Percentiles rank a stretch among this genome's conserved stretches.
Conservation (phyloP, 164 flowering plant species). For the Buxus sempervirens region DNA sequence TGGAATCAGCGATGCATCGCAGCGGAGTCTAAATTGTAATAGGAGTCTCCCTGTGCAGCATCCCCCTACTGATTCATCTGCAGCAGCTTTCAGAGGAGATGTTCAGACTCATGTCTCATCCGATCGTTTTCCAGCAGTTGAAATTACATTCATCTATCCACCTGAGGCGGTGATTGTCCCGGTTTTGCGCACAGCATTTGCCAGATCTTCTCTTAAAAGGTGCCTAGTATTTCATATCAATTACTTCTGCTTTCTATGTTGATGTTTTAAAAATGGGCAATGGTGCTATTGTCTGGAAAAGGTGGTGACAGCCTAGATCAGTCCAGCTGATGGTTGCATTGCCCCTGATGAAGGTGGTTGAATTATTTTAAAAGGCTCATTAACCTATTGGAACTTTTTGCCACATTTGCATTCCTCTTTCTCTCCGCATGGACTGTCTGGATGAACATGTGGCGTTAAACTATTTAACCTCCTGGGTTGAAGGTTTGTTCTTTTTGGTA, state of each 20-base stretch:
- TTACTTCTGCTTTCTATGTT: not conserved
- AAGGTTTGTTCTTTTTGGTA: too few relatives aligned
- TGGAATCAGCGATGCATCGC: slow-evolving; percentile 30
- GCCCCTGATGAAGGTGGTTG: too few relatives aligned
- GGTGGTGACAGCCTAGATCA: too few relatives aligned
- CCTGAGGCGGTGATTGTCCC: slow-evolving; percentile 89
- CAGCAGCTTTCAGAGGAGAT: slow-evolving; percentile 24
- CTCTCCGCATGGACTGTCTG: too few relatives aligned
- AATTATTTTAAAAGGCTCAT: too few relatives aligned
- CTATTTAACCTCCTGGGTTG: too few relatives aligned
- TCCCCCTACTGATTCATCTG: slow-evolving; percentile 36
- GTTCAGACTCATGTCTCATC: slow-evolving; percentile 38
- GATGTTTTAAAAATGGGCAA: not conserved
- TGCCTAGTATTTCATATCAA: slow-evolving; percentile 5
- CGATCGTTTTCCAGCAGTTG: slow-evolving; percentile 37
- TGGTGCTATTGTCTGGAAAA: not conserved
- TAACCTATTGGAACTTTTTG: too few relatives aligned
- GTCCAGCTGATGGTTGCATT: too few relatives aligned
- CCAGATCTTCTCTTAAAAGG: slow-evolving; percentile 84
- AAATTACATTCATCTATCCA: slow-evolving; percentile 81
- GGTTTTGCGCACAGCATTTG: slow-evolving; percentile 62
- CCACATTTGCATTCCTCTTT: too few relatives aligned
- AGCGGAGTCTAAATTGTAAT: slow-evolving; percentile 24
- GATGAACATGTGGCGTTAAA: too few relatives aligned
- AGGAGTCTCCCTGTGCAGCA: slow-evolving; percentile 30